Evolutionary conservation across 208 protist species (phyloP), one percentile per base, ranked within the genome.

Genomic region (Leptomonas pyrrhocoris): DNA sequence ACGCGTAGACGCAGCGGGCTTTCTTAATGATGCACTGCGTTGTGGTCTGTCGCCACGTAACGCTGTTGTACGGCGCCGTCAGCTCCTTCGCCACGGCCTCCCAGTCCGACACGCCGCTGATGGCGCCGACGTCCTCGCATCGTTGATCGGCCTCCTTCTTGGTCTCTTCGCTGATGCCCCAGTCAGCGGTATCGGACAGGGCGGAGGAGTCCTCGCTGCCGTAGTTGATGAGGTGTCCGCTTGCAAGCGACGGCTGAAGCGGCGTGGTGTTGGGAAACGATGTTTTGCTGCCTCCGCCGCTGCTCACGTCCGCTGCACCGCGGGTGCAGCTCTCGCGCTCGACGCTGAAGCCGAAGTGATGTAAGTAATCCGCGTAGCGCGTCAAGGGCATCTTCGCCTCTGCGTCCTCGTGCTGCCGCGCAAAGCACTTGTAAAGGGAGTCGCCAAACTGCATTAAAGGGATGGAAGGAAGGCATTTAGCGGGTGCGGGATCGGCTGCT

Each of bases 271-370:
- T 36, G 23, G 25, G 19, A 15, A 2, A 15, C 30, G 59, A 0
- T 15, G 28, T 11, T 9, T 43, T 18, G 13, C 15, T 15, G 25
- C 25, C 4, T 31, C 49, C 9, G 15, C 19, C 59, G 61, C 28
- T n/a, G 21, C 23, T 46, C 25, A 40, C 38, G 36, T 49, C 16
- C 4, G 28, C 36, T 36, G 50, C 63, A 23, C 46, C 54, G 23
- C 31, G 31, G 9, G 56, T 19, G 25, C 57, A 42, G 49, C 63
- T 65, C 63, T 94, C 85, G 0, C 61, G 69, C 75, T 95, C 86
- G 2, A 90, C 59, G 38, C 81, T 85, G 57, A 96, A 96, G 48
- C 91, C 91, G 59, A 94, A 96, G 70, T 96, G 91, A 25, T 88
- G 85, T 19, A 93, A 49, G 66, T 96, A 96, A 68, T 96, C 91